Evolutionary conservation across 345 rosid genomes (phyloP).

Genomic region (Theobroma cacao): DNA sequence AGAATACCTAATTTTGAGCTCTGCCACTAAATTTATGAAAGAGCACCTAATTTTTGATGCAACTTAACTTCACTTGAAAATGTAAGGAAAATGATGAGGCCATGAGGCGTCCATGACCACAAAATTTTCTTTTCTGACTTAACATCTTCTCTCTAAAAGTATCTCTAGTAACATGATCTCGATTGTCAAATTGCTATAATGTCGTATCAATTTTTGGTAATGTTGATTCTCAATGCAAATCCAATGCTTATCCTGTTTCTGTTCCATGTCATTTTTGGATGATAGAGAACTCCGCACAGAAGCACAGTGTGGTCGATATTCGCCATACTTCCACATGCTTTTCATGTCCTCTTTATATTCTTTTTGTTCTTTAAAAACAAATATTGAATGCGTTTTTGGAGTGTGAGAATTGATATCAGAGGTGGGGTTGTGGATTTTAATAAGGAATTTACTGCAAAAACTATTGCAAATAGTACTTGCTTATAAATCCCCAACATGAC

Average conservation of each 20-base stretch:
- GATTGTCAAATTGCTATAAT: background rate
- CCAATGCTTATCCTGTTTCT: background rate
- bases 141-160: no score
- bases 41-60: background rate
- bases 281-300: background rate
- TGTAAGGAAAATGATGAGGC: background rate
- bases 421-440: background rate
- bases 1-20: background rate
- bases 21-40: background rate
- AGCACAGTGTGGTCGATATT: background rate
- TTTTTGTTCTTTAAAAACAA: background rate
- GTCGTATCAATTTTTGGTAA: background rate
- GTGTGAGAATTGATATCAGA: background rate
- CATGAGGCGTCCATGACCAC: background rate
- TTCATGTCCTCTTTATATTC: background rate
- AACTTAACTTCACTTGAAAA: background rate
- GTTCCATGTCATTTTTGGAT: constrained; percentile 8
- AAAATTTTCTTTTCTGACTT: no score
- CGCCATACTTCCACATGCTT: background rate
- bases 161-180: background rate
- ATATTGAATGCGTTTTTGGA: background rate
- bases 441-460: background rate
- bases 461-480: background rate
- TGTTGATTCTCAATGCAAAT: background rate
- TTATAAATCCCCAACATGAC: background rate